Percentiles rank a stretch among this genome's conserved stretches.
Evolutionary conservation across 331 rosid species (phyloP).

Genomic region (Rosa hybrid): DNA sequence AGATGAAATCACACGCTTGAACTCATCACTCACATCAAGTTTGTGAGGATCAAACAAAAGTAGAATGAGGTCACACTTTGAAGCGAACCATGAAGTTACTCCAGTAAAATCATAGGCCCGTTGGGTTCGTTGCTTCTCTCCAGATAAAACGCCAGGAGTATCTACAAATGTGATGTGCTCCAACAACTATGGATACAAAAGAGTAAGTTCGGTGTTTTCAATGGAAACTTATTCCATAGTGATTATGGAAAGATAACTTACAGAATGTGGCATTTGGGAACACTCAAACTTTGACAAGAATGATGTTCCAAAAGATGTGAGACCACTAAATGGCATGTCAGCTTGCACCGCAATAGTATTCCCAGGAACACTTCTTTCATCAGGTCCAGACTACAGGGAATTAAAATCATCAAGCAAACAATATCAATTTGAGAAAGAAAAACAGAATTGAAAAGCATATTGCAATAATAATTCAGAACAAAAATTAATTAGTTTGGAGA

Average conservation of each 20-base stretch:
- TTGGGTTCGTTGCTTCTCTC: conserved; percentile 96
- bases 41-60: conserved; percentile 93
- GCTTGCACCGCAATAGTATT: conserved; percentile 92
- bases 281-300: conserved; percentile 86
- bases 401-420: conserved; percentile 5
- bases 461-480: not conserved
- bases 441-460: not conserved
- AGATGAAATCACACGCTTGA: conserved; percentile 81
- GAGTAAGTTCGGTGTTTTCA: conserved; percentile 15
- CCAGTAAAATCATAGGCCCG: conserved; percentile 94
- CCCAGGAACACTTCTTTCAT: conserved; percentile 91
- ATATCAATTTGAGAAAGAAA: not conserved
- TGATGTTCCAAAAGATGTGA: conserved; percentile 82
- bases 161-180: conserved; percentile 79
- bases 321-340: conserved; percentile 94
- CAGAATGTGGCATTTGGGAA: conserved; percentile 93
- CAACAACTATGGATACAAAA: conserved; percentile 50
- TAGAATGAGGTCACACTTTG: conserved; percentile 91
- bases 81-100: conserved; percentile 95
- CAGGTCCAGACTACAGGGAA: conserved; percentile 77
- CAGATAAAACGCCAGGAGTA: conserved; percentile 97
- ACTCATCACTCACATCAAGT: conserved; percentile 92
- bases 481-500: not conserved
- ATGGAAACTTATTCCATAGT: conserved; percentile 18
- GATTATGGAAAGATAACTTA: conserved; percentile 45